These are phyloP conservation scores for Microbotryum scabiosae DNA, from an alignment of 1,284 basidiomycete species.

Conservation along the genomic window DNA sequence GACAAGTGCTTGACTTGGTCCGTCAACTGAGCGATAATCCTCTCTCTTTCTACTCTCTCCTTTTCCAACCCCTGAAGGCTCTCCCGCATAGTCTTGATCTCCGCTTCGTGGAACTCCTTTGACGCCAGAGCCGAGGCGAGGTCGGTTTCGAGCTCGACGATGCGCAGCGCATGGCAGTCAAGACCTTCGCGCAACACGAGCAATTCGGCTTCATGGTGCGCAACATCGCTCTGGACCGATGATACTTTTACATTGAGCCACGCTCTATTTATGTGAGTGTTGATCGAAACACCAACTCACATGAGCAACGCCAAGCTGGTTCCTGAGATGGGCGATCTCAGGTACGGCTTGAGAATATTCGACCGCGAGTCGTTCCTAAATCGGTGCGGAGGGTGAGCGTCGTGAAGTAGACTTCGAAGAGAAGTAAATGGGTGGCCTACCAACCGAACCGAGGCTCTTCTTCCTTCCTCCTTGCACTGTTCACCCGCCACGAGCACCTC, in stretches of 20 bases:
- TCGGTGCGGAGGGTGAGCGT: too few species aligned
- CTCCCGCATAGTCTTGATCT: background rate
- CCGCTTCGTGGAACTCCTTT: background rate
- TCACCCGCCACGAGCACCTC: too few species aligned
- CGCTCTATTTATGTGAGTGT: background rate
- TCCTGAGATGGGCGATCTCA: background rate
- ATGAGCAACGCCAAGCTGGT: background rate
- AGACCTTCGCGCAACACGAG: conserved; percentile 1
- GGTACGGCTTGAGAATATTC: too few species aligned
- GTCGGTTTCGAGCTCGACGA: background rate
- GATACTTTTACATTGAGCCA: background rate
- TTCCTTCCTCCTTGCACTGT: too few species aligned
- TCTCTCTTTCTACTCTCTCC: background rate
- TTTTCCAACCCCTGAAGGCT: background rate
- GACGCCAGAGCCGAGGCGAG: background rate
- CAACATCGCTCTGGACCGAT: background rate
- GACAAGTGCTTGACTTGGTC: background rate
- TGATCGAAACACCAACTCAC: background rate
- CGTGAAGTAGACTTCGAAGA: too few species aligned
- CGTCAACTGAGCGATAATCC: background rate
- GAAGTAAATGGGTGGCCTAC: too few species aligned
- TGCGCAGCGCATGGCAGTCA: background rate
- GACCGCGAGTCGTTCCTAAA: background rate
- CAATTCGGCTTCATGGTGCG: conserved; percentile 2
- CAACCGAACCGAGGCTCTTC: too few species aligned